Conservation (phyloP, 164 flowering plant species). For the Macadamia tetraphylla region DNA sequence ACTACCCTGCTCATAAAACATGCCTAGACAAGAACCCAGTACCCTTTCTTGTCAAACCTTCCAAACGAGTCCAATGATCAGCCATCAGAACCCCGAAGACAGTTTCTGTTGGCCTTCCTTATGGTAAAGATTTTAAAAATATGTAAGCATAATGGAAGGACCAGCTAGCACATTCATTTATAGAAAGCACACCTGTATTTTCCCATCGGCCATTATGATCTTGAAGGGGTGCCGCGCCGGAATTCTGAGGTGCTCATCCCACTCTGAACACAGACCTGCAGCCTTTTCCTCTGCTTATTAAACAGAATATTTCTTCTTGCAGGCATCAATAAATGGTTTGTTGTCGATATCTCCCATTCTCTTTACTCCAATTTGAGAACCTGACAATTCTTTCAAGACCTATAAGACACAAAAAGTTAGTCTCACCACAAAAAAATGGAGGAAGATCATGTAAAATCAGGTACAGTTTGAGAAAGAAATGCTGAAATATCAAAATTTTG, state of each 20-base stretch:
- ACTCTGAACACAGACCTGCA: conserved; percentile 53
- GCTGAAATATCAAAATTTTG: background rate
- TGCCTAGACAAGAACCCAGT: no score
- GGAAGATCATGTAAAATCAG: no score
- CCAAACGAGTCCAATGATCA: no score
- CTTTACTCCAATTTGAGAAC: conserved; percentile 49
- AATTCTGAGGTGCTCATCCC: conserved; percentile 67
- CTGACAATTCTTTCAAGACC: conserved; percentile 48
- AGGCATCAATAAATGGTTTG: conserved; percentile 51
- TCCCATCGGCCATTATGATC: conserved; percentile 27
- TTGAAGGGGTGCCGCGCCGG: conserved; percentile 82
- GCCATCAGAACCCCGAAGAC: no score
- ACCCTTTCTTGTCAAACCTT: no score
- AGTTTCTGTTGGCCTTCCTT: no score
- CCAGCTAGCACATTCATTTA: no score
- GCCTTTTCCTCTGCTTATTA: conserved; percentile 55
- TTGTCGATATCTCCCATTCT: conserved; percentile 80
- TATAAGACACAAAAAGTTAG: conserved; percentile 13
- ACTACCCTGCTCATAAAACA: no score
- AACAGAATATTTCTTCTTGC: conserved; percentile 46
- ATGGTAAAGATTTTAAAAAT: no score
- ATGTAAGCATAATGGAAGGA: no score
- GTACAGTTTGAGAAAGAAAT: no score
- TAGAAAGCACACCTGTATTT: conserved; percentile 32
- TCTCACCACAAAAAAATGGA: no score